These are phyloP conservation scores for Draba incana DNA, from an alignment of 345 rosid species.

Conservation along the genomic window DNA sequence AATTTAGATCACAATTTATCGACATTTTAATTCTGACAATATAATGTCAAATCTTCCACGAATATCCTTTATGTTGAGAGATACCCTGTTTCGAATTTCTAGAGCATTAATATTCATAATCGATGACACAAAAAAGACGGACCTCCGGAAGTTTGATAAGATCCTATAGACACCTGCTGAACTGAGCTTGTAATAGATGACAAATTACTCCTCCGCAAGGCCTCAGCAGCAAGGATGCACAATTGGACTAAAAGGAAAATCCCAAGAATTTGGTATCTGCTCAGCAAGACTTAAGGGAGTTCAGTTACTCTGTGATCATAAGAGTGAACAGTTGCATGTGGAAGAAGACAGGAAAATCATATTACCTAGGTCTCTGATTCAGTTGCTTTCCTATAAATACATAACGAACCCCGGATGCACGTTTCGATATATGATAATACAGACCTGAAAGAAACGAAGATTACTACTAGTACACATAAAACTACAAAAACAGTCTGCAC, in stretches of 20 bases:
- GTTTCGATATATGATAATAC: conserved; percentile 92
- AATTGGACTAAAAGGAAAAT: conserved; percentile 90
- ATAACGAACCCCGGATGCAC: conserved; percentile 81
- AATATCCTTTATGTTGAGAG: not conserved
- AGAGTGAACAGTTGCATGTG: not conserved
- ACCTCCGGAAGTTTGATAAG: conserved; percentile 68
- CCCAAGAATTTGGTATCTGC: conserved; percentile 92
- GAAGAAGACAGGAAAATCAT: conserved; percentile 26
- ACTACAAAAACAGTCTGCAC: not conserved
- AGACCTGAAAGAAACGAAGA: conserved; percentile 53
- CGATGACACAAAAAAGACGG: conserved; percentile 17
- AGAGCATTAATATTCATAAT: not conserved
- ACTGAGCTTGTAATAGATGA: conserved; percentile 82
- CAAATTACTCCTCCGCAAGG: conserved; percentile 76
- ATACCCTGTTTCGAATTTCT: not conserved
- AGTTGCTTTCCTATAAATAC: conserved; percentile 89
- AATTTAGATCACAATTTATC: not conserved
- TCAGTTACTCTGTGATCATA: conserved; percentile 8
- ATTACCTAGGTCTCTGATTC: conserved; percentile 92
- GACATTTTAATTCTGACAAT: not conserved
- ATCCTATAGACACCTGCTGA: conserved; percentile 67
- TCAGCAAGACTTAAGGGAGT: conserved; percentile 35
- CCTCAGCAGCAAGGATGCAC: conserved; percentile 88
- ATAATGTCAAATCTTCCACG: not conserved
- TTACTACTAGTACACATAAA: not conserved